Base-by-base conservation (phyloP, 345 rosid species). In the Hibiscus mutabilis region DNA sequence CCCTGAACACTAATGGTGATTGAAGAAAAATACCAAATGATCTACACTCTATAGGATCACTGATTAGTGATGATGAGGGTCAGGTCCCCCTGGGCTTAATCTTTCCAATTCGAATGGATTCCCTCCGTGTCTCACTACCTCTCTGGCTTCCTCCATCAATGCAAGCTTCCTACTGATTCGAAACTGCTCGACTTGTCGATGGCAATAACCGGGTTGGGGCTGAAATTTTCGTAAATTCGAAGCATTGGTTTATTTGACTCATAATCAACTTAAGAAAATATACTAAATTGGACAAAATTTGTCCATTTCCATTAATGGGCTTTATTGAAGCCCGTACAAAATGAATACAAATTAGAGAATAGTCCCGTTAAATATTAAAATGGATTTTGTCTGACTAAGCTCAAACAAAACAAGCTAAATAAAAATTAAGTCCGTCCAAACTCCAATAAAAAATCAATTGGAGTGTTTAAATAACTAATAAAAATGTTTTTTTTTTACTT, bases 1-100 rank as follows among this genome's bases (percentile, higher is more conserved):
- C 5, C 44, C 35, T 65, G 21, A 22, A 44, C 22, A 46, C 15
- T 44, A 65, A 40, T 35, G n/a, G 52, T 22, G 52, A 64, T 53
- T 19, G 22, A 53, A 18, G 58, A 8, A 53, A 19, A 37, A 37
- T 37, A 37, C 42, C 42, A 37, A 37, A 37, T 37, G 42, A 6
- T 37, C 10, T 37, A 8, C 42, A 37, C 42, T 8, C 42, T 37
- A 37, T 6, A 65, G 0, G 35, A 35, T 74, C 68, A 82, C 12
- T 53, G 58, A 44, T 74, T 72, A 83, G 69, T 88, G 90, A 72
- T 90, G 96, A 46, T 82, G 88, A 25, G 87, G 90, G 78, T 88
- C 88, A 15, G 90, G 91, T 40, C 96, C 91, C 24, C 96, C 96
- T 33, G 93, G 96, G 73, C 90, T 86, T 0, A 74, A 66, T 63